Conservation (phyloP, 2,329 filamentous ascomycete genomes). For the Talaromyces sp. region DNA sequence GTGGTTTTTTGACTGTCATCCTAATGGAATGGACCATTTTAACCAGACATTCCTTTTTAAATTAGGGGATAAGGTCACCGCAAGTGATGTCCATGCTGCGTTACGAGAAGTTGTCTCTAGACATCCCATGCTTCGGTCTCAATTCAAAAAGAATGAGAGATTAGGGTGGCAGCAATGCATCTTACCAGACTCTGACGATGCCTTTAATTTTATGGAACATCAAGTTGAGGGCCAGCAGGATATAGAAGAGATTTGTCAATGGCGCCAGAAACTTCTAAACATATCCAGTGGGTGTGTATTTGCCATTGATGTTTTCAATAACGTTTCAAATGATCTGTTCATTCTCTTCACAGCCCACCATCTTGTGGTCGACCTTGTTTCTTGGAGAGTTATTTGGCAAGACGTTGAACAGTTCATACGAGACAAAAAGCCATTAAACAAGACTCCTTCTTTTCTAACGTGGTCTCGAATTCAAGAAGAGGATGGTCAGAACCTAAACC, state of each 20-base stretch:
- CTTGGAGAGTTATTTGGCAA: slow-evolving; percentile 16
- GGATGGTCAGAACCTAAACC: not conserved
- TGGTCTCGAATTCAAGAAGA: not conserved
- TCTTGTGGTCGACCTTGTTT: slow-evolving; percentile 17
- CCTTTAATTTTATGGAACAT: not conserved
- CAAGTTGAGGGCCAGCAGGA: not conserved
- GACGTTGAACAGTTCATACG: slow-evolving; percentile 13
- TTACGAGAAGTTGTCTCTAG: slow-evolving; percentile 10
- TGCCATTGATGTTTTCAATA: not conserved
- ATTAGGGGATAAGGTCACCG: not conserved
- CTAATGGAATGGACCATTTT: slow-evolving; percentile 14
- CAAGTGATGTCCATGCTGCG: slow-evolving; percentile 5
- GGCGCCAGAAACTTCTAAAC: not conserved
- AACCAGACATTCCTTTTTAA: slow-evolving; percentile 14
- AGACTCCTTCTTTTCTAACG: not conserved
- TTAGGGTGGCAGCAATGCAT: slow-evolving; percentile 11
- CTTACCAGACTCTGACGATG: not conserved
- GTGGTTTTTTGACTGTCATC: slow-evolving; percentile 14
- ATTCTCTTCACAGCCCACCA: slow-evolving; percentile 15
- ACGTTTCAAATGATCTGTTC: not conserved
- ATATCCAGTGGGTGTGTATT: not conserved
- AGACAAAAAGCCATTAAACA: not conserved
- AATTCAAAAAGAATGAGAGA: slow-evolving; percentile 10
- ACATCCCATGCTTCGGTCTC: slow-evolving; percentile 18
- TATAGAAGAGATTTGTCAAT: not conserved